Conservation (phyloP, 2,329 filamentous ascomycete genomes). For the Fusarium cicatricum region DNA sequence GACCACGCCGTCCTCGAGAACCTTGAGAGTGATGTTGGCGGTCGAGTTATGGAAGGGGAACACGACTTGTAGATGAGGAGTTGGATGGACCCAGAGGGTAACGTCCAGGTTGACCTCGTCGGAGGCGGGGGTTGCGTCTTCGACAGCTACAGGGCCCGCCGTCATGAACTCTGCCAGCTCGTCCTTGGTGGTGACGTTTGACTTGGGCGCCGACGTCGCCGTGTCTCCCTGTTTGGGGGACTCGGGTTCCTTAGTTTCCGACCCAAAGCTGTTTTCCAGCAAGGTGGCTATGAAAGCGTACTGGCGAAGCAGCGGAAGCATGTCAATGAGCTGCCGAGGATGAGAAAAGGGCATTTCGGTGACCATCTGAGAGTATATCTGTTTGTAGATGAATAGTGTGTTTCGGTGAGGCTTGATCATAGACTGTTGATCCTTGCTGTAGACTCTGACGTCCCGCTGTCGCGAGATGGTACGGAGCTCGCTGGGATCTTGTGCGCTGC, state of each 20-base stretch:
- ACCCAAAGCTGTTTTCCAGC: slow-evolving; percentile 67
- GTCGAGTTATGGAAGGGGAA: slow-evolving; percentile 61
- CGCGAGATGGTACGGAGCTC: slow-evolving; percentile 65
- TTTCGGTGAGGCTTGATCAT: slow-evolving; percentile 59
- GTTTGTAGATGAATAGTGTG: slow-evolving; percentile 74
- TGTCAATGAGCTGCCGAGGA: slow-evolving; percentile 75
- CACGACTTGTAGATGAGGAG: slow-evolving; percentile 59
- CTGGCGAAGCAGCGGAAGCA: slow-evolving; percentile 78
- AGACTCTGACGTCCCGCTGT: slow-evolving; percentile 56
- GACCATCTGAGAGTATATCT: slow-evolving; percentile 73
- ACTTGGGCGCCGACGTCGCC: neutral
- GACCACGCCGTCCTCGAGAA: slow-evolving; percentile 67
- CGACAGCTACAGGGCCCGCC: neutral
- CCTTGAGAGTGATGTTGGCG: slow-evolving; percentile 64
- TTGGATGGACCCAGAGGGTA: slow-evolving; percentile 59
- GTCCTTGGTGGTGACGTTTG: slow-evolving; percentile 42
- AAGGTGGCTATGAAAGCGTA: slow-evolving; percentile 75
- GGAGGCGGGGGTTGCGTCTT: neutral
- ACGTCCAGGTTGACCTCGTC: slow-evolving; percentile 56
- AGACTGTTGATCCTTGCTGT: slow-evolving; percentile 43
- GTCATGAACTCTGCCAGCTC: slow-evolving; percentile 47
- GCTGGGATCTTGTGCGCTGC: slow-evolving; percentile 61
- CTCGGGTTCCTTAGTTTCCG: slow-evolving; percentile 41
- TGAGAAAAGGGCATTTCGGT: slow-evolving; percentile 79
- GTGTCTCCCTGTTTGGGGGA: slow-evolving; percentile 8